A percentile compares a stretch with the other conserved stretches of the same genome.
Conservation (phyloP, 352 stramenopile species). For the Thalassiosira hispida region DNA sequence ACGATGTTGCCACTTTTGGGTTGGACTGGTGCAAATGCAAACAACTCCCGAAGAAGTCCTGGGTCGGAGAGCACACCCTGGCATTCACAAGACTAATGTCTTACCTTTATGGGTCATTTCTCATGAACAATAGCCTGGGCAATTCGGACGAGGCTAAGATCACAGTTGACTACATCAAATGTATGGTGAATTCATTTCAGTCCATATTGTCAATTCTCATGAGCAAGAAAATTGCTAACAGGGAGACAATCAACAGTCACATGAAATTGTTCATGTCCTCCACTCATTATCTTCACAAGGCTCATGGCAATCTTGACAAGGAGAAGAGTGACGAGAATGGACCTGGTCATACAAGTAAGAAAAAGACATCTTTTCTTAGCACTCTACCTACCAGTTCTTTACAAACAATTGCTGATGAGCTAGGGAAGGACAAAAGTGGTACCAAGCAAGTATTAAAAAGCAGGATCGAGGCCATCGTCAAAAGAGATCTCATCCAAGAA, state of each 20-base stretch:
- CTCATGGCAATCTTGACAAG: not conserved
- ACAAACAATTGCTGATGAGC: not conserved
- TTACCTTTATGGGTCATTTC: slow-evolving; percentile 22
- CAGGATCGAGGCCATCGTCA: no score
- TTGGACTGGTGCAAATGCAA: slow-evolving; percentile 30
- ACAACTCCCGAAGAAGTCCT: slow-evolving; percentile 26
- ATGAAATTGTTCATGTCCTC: slow-evolving; percentile 31
- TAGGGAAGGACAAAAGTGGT: no score
- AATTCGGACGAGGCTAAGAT: not conserved
- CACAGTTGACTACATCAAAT: not conserved
- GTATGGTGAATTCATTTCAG: slow-evolving; percentile 28
- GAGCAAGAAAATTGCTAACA: slow-evolving; percentile 1
- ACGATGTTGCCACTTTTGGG: slow-evolving; percentile 7
- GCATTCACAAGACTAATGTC: slow-evolving; percentile 8
- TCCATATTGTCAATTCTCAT: slow-evolving; percentile 21
- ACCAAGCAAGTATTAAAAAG: no score
- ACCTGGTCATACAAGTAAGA: not conserved
- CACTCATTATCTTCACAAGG: slow-evolving; percentile 1
- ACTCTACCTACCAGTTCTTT: no score
- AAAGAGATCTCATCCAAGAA: no score
- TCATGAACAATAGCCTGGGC: slow-evolving; percentile 1
- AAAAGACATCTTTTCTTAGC: not conserved
- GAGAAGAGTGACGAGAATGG: not conserved
- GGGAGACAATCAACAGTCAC: not conserved
- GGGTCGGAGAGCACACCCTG: slow-evolving; percentile 29